These are phyloP conservation scores for Calonectria leucothoes DNA, from an alignment of 2,329 filamentous ascomycete species.

Conservation along the genomic window DNA sequence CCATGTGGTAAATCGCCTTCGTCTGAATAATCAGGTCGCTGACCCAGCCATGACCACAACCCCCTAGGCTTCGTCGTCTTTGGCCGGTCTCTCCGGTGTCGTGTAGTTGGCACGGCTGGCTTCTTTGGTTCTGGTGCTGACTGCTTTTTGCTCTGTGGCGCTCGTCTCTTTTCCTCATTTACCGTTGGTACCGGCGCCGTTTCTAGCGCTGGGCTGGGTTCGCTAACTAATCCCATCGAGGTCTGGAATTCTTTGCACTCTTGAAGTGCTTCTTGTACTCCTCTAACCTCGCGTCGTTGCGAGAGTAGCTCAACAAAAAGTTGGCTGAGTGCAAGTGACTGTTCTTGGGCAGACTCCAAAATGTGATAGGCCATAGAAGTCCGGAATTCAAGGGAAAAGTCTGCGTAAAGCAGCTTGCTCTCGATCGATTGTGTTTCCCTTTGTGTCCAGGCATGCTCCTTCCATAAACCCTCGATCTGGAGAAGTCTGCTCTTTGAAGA, in stretches of 20 bases:
- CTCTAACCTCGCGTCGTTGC: slow-evolving; percentile 7
- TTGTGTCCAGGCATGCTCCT: slow-evolving; percentile 44
- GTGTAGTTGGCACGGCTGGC: neutral
- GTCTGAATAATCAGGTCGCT: slow-evolving; percentile 29
- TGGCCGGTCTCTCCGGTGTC: slow-evolving; percentile 9
- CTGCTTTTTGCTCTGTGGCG: slow-evolving; percentile 10
- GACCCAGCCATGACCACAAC: slow-evolving; percentile 31
- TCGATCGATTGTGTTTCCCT: slow-evolving; percentile 47
- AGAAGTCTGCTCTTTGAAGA: slow-evolving; percentile 42
- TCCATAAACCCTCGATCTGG: slow-evolving; percentile 49
- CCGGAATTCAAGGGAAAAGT: slow-evolving; percentile 44
- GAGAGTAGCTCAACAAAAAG: slow-evolving; percentile 33
- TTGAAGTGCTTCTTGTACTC: slow-evolving; percentile 15
- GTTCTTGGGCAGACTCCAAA: slow-evolving; percentile 32
- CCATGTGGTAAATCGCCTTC: too few relatives aligned
- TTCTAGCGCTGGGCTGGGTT: neutral
- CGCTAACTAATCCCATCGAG: neutral
- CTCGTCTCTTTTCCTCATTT: neutral
- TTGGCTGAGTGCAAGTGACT: slow-evolving; percentile 34
- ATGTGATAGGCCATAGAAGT: slow-evolving; percentile 44
- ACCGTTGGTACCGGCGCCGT: neutral
- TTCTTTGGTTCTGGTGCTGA: neutral
- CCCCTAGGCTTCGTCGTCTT: slow-evolving; percentile 23
- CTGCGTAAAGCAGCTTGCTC: slow-evolving; percentile 48
- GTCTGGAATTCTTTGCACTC: slow-evolving; percentile 26